Conservation (phyloP, 2,329 filamentous ascomycete genomes). For the Pseudogymnoascus sp. region DNA sequence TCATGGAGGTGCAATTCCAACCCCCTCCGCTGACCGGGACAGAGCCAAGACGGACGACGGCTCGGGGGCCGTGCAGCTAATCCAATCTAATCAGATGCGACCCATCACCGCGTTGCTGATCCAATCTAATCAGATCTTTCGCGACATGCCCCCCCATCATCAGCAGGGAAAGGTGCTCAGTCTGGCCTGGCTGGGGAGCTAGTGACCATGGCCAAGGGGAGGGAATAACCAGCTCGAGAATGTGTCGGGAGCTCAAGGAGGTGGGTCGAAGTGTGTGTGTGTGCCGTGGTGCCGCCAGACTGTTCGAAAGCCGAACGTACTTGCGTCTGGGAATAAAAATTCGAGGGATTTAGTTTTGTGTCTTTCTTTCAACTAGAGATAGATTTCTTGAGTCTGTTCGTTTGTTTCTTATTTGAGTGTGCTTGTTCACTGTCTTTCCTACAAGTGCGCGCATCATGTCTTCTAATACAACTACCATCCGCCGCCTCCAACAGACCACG, state of each 20-base stretch:
- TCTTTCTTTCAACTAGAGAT: not conserved
- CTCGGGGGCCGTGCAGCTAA: not conserved
- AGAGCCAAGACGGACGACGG: slow-evolving; percentile 2
- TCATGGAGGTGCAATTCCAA: not conserved
- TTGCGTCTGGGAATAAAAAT: not conserved
- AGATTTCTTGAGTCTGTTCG: not conserved
- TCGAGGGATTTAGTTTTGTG: not conserved
- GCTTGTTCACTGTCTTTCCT: not conserved
- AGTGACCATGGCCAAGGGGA: not conserved
- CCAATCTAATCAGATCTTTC: slow-evolving; percentile 6
- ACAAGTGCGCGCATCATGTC: not conserved
- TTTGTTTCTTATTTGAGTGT: not conserved
- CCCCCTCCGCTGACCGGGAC: not conserved
- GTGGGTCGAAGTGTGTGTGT: not conserved
- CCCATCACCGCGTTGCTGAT: not conserved
- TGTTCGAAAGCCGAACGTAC: not conserved
- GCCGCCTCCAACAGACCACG: slow-evolving; percentile 12
- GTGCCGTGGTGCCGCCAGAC: not conserved
- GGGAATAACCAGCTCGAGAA: not conserved
- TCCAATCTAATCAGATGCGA: slow-evolving; percentile 5
- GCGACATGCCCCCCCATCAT: not conserved
- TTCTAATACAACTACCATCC: not conserved
- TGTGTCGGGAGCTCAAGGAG: not conserved
- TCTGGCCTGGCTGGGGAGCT: not conserved
- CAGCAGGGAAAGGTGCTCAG: not conserved